phyloP scores from a whole-genome alignment of 1,284 basidiomycete genomes.

The Rhodotorula sp. region DNA sequence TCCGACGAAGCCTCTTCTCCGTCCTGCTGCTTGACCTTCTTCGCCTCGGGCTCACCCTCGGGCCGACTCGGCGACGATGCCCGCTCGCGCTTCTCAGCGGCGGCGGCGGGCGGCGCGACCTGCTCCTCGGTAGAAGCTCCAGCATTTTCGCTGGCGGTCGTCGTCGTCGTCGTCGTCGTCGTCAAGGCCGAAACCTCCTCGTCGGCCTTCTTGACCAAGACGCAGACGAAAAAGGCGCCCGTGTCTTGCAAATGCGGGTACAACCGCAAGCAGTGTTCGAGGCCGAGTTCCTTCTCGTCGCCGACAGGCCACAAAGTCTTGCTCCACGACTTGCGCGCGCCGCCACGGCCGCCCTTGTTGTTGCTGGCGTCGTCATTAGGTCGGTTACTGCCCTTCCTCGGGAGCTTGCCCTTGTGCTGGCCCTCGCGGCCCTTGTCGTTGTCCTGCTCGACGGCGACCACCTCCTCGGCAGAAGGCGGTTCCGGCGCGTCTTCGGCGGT shows the following conservation, averaged over 20 bases:
- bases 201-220: constrained; percentile 62
- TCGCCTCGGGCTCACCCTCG: constrained; percentile 31
- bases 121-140: not conserved
- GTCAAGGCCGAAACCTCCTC: too few species aligned
- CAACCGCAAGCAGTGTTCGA: constrained; percentile 75
- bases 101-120: not conserved
- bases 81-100: constrained; percentile 18
- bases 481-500: not conserved
- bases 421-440: constrained; percentile 41
- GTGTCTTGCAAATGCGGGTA: constrained; percentile 97
- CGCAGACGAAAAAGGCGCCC: constrained; percentile 95
- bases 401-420: not conserved
- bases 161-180: too few species aligned
- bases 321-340: constrained; percentile 60
- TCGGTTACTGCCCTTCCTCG: constrained; percentile 1
- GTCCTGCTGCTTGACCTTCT: constrained; percentile 18
- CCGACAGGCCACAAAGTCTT: constrained; percentile 76
- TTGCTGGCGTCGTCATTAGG: constrained; percentile 29
- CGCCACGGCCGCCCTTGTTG: constrained; percentile 49
- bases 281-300: constrained; percentile 61
- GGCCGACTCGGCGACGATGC: constrained; percentile 22
- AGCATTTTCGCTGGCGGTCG: constrained; percentile 18
- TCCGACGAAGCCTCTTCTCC: not conserved
- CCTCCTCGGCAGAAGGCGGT: constrained; percentile 3
- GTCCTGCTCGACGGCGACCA: constrained; percentile 11